Evolutionary conservation across 1,139 yeast species (phyloP).

Genomic region (Sugiyamaella grinbergsii): DNA sequence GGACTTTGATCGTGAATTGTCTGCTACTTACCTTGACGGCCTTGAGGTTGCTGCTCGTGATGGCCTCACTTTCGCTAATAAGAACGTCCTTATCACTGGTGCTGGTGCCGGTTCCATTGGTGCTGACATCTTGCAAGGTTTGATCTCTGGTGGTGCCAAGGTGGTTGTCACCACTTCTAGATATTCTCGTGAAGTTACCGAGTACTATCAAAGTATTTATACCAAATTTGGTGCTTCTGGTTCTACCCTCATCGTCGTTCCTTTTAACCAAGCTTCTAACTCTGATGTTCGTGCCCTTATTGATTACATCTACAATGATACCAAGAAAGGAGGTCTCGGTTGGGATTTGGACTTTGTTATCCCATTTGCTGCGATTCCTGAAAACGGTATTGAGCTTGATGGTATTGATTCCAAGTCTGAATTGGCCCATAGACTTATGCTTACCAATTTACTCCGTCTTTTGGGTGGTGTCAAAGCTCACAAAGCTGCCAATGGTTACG

Average conservation of each 20-base stretch:
- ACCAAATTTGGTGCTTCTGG: constrained; percentile 92
- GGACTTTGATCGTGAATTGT: constrained; percentile 78
- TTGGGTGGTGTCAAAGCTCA: constrained; percentile 87
- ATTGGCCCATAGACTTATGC: constrained; percentile 97
- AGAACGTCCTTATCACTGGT: constrained; percentile 91
- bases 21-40: constrained; percentile 81
- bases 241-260: constrained; percentile 89
- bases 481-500: constrained; percentile 71
- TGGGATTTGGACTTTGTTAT: constrained; percentile 97
- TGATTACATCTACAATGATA: constrained; percentile 79
- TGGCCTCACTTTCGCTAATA: constrained; percentile 87
- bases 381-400: constrained; percentile 94
- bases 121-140: constrained; percentile 93
- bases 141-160: constrained; percentile 96
- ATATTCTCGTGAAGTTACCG: constrained; percentile 92
- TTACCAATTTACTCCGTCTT: constrained; percentile 89
- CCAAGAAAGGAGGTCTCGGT: constrained; percentile 86
- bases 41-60: constrained; percentile 89
- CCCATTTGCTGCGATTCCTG: constrained; percentile 99
- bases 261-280: constrained; percentile 96
- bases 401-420: constrained; percentile 92
- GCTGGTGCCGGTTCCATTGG: constrained; percentile 99
- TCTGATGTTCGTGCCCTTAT: constrained; percentile 88
- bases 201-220: constrained; percentile 91
- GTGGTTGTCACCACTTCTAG: constrained; percentile 95